These are phyloP conservation scores for Aquilaria yunnanensis DNA, from an alignment of 345 rosid genomes.

Conservation along the genomic window DNA sequence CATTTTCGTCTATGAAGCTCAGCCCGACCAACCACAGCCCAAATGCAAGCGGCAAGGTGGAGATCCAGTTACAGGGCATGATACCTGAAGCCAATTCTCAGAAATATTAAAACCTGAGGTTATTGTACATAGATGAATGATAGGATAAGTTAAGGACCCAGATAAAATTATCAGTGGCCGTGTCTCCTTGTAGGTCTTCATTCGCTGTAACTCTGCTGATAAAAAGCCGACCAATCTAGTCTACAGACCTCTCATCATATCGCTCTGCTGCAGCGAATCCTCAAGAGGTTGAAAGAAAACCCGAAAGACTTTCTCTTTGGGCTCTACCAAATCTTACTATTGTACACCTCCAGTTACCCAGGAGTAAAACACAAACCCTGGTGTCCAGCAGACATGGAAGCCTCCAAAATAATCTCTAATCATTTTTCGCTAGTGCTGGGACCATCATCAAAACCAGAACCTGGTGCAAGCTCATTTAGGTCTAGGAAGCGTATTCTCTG, in stretches of 20 bases:
- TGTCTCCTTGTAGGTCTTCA: constrained; percentile 25
- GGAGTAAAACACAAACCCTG: constrained; percentile 23
- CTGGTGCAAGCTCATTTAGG: constrained; percentile 90
- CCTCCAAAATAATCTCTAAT: constrained; percentile 48
- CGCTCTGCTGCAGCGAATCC: constrained; percentile 32
- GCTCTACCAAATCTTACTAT: constrained; percentile 31
- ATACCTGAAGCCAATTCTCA: constrained; percentile 27
- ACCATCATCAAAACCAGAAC: constrained; percentile 88
- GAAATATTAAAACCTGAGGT: constrained; percentile 42
- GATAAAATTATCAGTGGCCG: constrained; percentile 29
- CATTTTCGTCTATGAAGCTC: too few relatives aligned
- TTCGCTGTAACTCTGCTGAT: constrained; percentile 45
- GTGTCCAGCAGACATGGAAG: constrained; percentile 26
- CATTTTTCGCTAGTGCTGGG: constrained; percentile 74
- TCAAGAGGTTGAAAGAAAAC: constrained; percentile 31
- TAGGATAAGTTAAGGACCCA: constrained; percentile 33
- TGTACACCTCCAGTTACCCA: constrained; percentile 29
- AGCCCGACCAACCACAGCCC: constrained; percentile 9
- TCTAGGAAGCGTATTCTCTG: constrained; percentile 72
- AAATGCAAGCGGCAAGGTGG: constrained; percentile 11
- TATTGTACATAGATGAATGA: constrained; percentile 42
- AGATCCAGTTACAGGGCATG: constrained; percentile 22
- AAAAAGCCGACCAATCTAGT: constrained; percentile 54
- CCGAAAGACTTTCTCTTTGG: constrained; percentile 28
- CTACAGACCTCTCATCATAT: constrained; percentile 52